phyloP scores from a whole-genome alignment of 2,329 filamentous ascomycete genomes.

The Lasiodiplodia sp. region DNA sequence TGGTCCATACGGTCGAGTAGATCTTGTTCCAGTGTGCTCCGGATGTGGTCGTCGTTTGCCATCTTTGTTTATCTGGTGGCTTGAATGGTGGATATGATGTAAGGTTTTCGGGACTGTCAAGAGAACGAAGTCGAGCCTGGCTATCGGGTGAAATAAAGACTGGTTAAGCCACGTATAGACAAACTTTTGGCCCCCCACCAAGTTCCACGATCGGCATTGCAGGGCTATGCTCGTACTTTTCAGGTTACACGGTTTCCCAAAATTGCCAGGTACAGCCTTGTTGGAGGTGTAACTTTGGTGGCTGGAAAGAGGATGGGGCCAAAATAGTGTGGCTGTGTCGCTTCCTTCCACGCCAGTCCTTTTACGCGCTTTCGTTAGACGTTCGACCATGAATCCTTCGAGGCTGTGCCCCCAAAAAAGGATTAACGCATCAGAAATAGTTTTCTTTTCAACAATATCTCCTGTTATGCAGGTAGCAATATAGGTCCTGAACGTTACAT shows the following conservation, averaged over 20 bases:
- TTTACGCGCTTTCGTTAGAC: not conserved
- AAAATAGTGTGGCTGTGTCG: not conserved
- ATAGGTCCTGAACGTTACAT: too few species aligned
- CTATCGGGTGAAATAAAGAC: not conserved
- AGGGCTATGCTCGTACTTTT: too few species aligned
- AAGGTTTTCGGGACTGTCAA: not conserved
- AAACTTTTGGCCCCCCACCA: not conserved
- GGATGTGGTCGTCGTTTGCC: not conserved
- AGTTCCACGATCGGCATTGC: not conserved
- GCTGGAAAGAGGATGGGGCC: not conserved
- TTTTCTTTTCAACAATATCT: too few species aligned
- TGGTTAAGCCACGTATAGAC: not conserved
- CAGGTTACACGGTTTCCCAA: too few species aligned
- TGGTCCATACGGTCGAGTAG: not conserved
- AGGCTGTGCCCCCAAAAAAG: too few species aligned
- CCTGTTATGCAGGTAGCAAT: too few species aligned
- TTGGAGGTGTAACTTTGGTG: not conserved
- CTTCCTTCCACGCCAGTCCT: not conserved
- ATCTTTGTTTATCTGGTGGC: not conserved
- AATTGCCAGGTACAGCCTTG: too few species aligned
- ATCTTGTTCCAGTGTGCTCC: not conserved
- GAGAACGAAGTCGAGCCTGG: too few species aligned
- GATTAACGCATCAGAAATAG: too few species aligned
- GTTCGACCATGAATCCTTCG: too few species aligned
- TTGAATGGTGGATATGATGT: not conserved